phyloP scores from a whole-genome alignment of 1,284 basidiomycete genomes.

The Veloboletus limbatus region DNA sequence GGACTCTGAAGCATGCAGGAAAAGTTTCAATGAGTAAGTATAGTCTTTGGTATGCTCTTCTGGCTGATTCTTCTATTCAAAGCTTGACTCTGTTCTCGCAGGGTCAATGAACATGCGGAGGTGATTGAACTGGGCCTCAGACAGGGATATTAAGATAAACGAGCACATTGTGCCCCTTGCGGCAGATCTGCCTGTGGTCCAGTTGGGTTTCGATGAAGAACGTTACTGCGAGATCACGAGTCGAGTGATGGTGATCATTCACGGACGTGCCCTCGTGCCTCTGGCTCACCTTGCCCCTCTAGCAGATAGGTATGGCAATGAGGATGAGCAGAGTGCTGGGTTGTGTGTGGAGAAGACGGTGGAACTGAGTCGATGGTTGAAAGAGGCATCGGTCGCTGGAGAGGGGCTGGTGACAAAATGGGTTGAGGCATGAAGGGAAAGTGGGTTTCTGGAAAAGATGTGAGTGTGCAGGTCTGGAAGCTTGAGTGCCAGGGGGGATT shows the following conservation, averaged over 20 bases:
- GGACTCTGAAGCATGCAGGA: no score
- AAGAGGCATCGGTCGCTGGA: conserved; percentile 28
- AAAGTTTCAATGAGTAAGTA: no score
- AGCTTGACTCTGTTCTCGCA: conserved; percentile 38
- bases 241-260: conserved; percentile 46
- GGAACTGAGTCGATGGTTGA: conserved; percentile 27
- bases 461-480: no score
- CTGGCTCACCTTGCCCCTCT: not conserved
- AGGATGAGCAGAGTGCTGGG: conserved; percentile 16
- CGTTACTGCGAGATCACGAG: conserved; percentile 39
- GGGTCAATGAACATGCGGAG: conserved; percentile 34
- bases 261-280: conserved; percentile 36
- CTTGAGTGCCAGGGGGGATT: no score
- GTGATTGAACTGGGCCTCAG: conserved; percentile 17
- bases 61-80: no score
- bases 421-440: conserved; percentile 35
- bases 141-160: conserved; percentile 4
- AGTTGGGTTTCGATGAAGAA: conserved; percentile 40
- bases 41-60: no score
- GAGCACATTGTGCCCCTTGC: conserved; percentile 42
- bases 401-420: conserved; percentile 35
- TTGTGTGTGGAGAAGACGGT: no score
- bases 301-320: conserved; percentile 28
- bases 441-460: conserved; percentile 26
- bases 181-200: conserved; percentile 39